These are phyloP conservation scores for Colletotrichum tamarilloi DNA, from an alignment of 2,329 filamentous ascomycete species.

Conservation along the genomic window DNA sequence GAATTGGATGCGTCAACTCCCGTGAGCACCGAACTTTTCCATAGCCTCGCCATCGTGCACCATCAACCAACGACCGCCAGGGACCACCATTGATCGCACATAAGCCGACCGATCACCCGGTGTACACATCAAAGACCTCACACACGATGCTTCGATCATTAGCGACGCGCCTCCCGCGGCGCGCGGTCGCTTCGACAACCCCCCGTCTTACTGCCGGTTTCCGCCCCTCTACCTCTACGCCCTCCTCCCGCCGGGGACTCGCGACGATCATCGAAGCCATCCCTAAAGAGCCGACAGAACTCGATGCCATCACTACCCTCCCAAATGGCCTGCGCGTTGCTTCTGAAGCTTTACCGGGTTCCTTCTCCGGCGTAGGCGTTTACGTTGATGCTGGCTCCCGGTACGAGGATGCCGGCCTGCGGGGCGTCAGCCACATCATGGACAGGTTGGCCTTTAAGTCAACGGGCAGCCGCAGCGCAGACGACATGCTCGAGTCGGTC, in stretches of 20 bases:
- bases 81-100: neutral
- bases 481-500: constrained; percentile 88
- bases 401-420: constrained; percentile 87
- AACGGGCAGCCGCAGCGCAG: constrained; percentile 76
- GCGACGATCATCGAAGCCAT: constrained; percentile 36
- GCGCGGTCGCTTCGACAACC: constrained; percentile 4
- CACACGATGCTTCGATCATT: constrained; percentile 35
- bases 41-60: constrained; percentile 15
- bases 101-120: neutral
- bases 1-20: constrained; percentile 7
- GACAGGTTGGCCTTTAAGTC: constrained; percentile 95
- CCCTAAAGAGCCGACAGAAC: constrained; percentile 77
- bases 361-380: constrained; percentile 94
- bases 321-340: constrained; percentile 94
- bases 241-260: constrained; percentile 13
- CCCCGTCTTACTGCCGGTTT: constrained; percentile 11
- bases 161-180: constrained; percentile 35
- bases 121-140: neutral
- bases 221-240: neutral
- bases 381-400: constrained; percentile 96
- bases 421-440: constrained; percentile 95
- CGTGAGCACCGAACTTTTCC: constrained; percentile 27
- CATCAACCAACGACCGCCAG: constrained; percentile 4
- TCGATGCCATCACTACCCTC: constrained; percentile 88
- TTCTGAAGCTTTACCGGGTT: constrained; percentile 92